Base-by-base conservation (phyloP, 106 monocot species). In the Dactylorhiza incarnata region DNA sequence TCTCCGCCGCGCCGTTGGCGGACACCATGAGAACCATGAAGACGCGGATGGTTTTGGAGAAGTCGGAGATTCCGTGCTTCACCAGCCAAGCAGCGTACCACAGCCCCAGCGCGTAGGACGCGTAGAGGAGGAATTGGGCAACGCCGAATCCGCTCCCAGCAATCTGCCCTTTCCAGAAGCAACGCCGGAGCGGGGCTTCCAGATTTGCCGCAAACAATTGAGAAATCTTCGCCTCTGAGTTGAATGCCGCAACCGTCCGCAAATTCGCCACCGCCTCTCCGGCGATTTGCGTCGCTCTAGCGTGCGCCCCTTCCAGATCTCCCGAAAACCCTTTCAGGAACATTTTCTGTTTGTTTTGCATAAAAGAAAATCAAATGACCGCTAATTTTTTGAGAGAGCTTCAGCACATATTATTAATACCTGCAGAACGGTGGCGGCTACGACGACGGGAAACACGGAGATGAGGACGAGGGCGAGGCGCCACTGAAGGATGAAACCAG, bases 1-100 rank as follows among this genome's bases (percentile, higher is more conserved):
- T 93, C 84, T 97, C 97, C 12, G 97, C 97, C 0, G 97, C 97
- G 19, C 97, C 97, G 45, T 97, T 94, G 78, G 97, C 97, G 0
- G 97, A 97, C 43, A 97, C 96, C 96, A 97, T 97, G 46, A 97
- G 91, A 50, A 97, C 93, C 96, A 97, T 97, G 87, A 97, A 97
- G 43, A 97, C 97, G 5, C 97, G 83, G 62, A 97, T 97, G 73
- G 91, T 91, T 70, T 87, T 91, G 45, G 97, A 97, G 89, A 97
- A 97, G 86, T 97, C 94, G 6, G 97, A 97, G 63, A 94, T 78
- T 46, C 83, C 81, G 79, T 93, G 97, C 82, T 97, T 91, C 48
- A 97, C 97, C 17, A 97, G 84, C 87, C 91, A 97, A 0, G 97
- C 74, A 0, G 97, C 97, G 44, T 97, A 97, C 97, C 97, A 97